Evolutionary conservation across 148 eudicot species (phyloP), one percentile per base, ranked within the genome.

Genomic region (Dianthus caryophyllus): DNA sequence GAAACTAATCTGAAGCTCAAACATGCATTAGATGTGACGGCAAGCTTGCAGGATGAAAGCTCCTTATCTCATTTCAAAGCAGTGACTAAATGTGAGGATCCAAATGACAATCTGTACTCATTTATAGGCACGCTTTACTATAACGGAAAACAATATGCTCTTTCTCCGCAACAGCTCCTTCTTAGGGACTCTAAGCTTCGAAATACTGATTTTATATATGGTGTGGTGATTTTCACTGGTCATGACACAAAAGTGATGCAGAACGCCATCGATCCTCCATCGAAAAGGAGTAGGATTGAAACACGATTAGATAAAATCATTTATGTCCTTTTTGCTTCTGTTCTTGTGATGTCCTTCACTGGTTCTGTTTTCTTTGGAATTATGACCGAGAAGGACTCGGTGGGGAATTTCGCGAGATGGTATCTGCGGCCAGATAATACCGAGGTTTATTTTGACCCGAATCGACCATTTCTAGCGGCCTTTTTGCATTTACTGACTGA

Each of bases 171-270:
- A 62, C 81, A 81, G 53, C 75, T 81, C 51, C 79, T 81, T 68
- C 75, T 81, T 64, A 75, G 84, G 67, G 84, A 71, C 73, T 81
- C 84, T 66, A 81, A 81, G 60, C 84, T 81, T 55, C 79, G 84
- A 41, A 81, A 81, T 72, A 81, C 84, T 55, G 84, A 81, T 4
- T 75, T 67, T 31, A 64, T 72, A 26, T 78, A 71, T 61, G 84
- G 81, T 21, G 77, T 78, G 57, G 84, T 78, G 17, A 59, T 81
- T 68, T 81, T 81, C 59, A 77, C 81, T 47, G 84, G 84, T 50
- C 81, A 81, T 72, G 84, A 81, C 53, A 74, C 84, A 47, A 81
- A 81, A 72, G 81, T 81, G 60, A 78, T 78, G 81, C 84, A 81
- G 53, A 81, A 81, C 68, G 81, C 84, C 65, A 77, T 64, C 13